A percentile compares a stretch with the other conserved stretches of the same genome.
phyloP scores from a whole-genome alignment of 2,329 filamentous ascomycete species.

The Alternaria burnsii region DNA sequence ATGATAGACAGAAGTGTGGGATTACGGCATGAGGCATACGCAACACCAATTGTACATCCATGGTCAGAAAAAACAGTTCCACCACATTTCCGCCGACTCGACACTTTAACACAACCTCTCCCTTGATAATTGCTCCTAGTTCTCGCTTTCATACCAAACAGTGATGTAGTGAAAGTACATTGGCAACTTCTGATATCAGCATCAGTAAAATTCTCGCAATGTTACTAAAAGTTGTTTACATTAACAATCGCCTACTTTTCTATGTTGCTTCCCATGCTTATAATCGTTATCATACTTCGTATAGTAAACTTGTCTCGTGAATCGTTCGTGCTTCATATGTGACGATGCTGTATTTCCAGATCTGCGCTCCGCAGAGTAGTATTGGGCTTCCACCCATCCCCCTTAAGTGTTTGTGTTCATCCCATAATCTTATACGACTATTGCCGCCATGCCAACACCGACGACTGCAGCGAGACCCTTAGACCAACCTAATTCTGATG shows the following conservation, averaged over 20 bases:
- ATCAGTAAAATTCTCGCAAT: background rate
- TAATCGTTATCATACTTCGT: slow-evolving; percentile 5
- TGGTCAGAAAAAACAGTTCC: background rate
- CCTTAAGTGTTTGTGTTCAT: background rate
- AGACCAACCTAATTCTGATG: slow-evolving; percentile 23
- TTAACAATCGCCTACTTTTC: background rate
- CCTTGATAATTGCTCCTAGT: background rate
- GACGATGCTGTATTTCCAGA: slow-evolving; percentile 2
- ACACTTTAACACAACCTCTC: background rate
- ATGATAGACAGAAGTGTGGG: background rate
- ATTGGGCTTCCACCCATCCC: background rate
- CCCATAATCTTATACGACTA: slow-evolving; percentile 20
- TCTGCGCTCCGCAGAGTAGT: background rate
- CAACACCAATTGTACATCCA: background rate
- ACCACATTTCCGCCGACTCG: background rate
- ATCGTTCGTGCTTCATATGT: slow-evolving; percentile 1
- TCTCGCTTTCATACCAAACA: background rate
- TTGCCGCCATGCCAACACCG: slow-evolving; percentile 34
- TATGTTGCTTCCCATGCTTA: background rate
- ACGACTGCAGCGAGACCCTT: slow-evolving; percentile 31
- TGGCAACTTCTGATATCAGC: background rate
- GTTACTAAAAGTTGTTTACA: background rate
- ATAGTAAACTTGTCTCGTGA: slow-evolving; percentile 7
- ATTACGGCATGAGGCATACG: background rate
- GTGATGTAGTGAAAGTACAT: background rate